Conservation (phyloP, 129 eudicot genomes). For the Artemisia argyi region DNA sequence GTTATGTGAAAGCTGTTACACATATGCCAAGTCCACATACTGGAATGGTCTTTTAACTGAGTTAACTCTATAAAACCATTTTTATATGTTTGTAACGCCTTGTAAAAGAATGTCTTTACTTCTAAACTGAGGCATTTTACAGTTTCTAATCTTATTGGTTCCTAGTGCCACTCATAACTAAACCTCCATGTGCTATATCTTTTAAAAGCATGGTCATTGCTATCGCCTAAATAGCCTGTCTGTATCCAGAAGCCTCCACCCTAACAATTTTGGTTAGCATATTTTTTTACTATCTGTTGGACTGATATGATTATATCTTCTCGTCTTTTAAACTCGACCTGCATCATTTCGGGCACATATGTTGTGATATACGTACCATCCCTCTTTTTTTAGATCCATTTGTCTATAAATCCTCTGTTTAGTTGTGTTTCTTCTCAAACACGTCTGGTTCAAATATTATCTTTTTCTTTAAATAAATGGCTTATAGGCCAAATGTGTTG, state of each 20-base stretch:
- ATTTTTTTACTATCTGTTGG: background rate
- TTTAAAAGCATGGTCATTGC: too few species aligned
- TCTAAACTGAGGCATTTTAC: background rate
- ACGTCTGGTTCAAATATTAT: background rate
- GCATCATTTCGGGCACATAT: constrained; percentile 8
- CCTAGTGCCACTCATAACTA: background rate
- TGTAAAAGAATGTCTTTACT: background rate
- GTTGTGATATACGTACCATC: background rate
- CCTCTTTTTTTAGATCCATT: background rate
- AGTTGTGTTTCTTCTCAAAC: background rate
- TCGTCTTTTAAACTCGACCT: background rate
- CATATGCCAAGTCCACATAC: too few species aligned
- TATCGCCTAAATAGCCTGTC: too few species aligned
- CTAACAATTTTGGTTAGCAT: background rate
- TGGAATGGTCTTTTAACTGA: too few species aligned
- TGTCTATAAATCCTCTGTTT: background rate
- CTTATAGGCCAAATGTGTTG: background rate
- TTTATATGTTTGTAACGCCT: background rate
- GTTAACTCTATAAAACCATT: too few species aligned
- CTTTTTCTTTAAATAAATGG: background rate
- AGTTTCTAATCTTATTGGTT: constrained; percentile 2
- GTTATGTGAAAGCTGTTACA: too few species aligned
- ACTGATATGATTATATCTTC: background rate
- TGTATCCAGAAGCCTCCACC: background rate
- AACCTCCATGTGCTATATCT: background rate